Evolutionary conservation across 169 alveolate species (phyloP).

Genomic region (Cryptosporidium sp.): DNA sequence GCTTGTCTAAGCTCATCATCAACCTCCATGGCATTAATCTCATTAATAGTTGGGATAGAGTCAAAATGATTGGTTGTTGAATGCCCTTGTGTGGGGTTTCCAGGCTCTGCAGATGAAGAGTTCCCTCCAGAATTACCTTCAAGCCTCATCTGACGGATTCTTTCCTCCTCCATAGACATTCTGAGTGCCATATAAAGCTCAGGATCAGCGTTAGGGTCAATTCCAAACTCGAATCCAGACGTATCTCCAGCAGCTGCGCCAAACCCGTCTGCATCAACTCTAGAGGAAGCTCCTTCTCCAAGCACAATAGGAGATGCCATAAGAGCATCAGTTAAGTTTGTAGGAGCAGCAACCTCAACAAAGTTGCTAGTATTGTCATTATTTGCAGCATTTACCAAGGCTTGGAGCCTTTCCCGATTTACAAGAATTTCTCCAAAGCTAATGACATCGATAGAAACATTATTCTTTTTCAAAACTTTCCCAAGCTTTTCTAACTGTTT

Average conservation of each 20-base stretch:
- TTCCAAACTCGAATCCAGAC: constrained; percentile 81
- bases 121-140: constrained; percentile 4
- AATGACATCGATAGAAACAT: constrained; percentile 92
- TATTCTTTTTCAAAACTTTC: constrained; percentile 91
- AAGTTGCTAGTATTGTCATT: constrained; percentile 85
- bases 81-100: neutral
- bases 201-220: constrained; percentile 92
- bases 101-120: constrained; percentile 8
- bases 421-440: constrained; percentile 89
- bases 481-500: constrained; percentile 90
- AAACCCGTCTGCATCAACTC: constrained; percentile 73
- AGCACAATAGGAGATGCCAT: constrained; percentile 80
- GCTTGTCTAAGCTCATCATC: constrained; percentile 79
- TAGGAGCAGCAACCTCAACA: constrained; percentile 86
- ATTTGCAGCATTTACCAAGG: constrained; percentile 86
- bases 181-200: constrained; percentile 89
- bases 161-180: constrained; percentile 80
- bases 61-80: neutral
- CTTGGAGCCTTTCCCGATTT: constrained; percentile 84
- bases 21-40: constrained; percentile 74
- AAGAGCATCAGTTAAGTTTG: constrained; percentile 81
- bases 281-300: constrained; percentile 73
- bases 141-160: constrained; percentile 41
- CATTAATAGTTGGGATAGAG: constrained; percentile 56
- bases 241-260: constrained; percentile 79